A percentile compares a stretch with the other conserved stretches of the same genome.
Conservation (phyloP, 2,329 filamentous ascomycete genomes). For the Coniochaeta ligniaria region DNA sequence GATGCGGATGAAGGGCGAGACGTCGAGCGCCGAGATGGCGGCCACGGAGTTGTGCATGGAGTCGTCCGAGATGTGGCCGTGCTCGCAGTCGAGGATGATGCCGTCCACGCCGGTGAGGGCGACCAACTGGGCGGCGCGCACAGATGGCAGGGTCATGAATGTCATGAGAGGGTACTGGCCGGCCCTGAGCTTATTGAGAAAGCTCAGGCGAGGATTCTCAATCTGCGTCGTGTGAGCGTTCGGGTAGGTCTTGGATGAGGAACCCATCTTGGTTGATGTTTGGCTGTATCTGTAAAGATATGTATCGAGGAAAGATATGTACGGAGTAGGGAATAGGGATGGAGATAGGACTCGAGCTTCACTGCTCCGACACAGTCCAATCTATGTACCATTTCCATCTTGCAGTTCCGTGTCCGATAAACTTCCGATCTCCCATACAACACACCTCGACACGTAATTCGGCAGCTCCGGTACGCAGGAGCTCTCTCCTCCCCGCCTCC, state of each 20-base stretch:
- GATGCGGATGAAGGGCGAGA: constrained; percentile 15
- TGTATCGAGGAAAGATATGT: too few species aligned
- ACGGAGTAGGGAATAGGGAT: too few species aligned
- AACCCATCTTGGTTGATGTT: too few species aligned
- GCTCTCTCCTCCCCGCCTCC: too few species aligned
- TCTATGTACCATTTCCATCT: too few species aligned
- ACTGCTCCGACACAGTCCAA: too few species aligned
- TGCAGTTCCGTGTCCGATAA: too few species aligned
- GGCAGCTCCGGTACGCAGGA: too few species aligned
- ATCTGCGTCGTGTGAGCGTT: constrained; percentile 23
- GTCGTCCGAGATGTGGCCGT: constrained; percentile 16
- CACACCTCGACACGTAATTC: too few species aligned
- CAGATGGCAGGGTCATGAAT: constrained; percentile 38
- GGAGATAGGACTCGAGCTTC: too few species aligned
- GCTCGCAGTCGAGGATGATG: constrained; percentile 27
- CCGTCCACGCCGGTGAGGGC: constrained; percentile 40
- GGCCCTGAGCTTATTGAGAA: constrained; percentile 34
- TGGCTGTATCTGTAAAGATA: too few species aligned
- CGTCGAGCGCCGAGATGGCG: constrained; percentile 13
- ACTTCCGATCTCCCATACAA: too few species aligned
- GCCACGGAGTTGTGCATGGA: constrained; percentile 14
- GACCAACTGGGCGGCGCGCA: constrained; percentile 40
- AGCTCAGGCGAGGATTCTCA: constrained; percentile 30
- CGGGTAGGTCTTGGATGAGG: constrained; percentile 12
- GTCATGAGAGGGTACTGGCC: constrained; percentile 36